phyloP scores from a whole-genome alignment of 1,139 yeast genomes.

The Hanseniaspora gamundiae region DNA sequence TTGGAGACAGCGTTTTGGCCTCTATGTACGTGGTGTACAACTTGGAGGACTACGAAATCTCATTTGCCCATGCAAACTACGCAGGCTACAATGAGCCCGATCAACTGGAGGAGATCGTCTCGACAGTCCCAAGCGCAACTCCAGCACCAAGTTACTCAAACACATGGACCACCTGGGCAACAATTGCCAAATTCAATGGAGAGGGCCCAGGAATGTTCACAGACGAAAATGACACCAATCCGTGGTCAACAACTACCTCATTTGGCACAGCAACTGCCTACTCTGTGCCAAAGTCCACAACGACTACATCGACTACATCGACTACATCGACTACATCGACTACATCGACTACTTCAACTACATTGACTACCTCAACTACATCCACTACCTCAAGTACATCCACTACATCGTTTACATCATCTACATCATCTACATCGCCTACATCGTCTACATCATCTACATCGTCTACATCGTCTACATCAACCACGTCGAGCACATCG shows the following conservation, averaged over 20 bases:
- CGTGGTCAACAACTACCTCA: slow-evolving; percentile 6
- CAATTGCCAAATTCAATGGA: slow-evolving; percentile 7
- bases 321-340: slow-evolving; percentile 2
- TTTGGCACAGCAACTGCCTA: slow-evolving; percentile 7
- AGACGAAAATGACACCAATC: slow-evolving; percentile 6
- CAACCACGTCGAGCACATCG: no score
- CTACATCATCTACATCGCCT: no score
- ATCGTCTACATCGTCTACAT: no score
- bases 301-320: slow-evolving; percentile 2
- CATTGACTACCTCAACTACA: background rate
- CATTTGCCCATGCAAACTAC: slow-evolving; percentile 49
- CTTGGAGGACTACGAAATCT: slow-evolving; percentile 50
- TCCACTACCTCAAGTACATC: no score
- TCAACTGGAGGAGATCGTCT: slow-evolving; percentile 32
- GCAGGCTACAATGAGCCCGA: slow-evolving; percentile 24
- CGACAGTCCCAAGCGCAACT: slow-evolving; percentile 36
- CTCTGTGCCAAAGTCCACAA: no score
- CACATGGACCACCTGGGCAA: slow-evolving; percentile 23
- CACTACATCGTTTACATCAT: no score
- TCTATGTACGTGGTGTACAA: slow-evolving; percentile 71
- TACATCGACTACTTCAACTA: slow-evolving; percentile 3
- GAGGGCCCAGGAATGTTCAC: slow-evolving; percentile 10
- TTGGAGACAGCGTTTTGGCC: slow-evolving; percentile 70
- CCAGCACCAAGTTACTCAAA: slow-evolving; percentile 29
- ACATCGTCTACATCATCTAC: no score